phyloP scores from a whole-genome alignment of 768 basidiomycete genomes.

The Russula lepida region DNA sequence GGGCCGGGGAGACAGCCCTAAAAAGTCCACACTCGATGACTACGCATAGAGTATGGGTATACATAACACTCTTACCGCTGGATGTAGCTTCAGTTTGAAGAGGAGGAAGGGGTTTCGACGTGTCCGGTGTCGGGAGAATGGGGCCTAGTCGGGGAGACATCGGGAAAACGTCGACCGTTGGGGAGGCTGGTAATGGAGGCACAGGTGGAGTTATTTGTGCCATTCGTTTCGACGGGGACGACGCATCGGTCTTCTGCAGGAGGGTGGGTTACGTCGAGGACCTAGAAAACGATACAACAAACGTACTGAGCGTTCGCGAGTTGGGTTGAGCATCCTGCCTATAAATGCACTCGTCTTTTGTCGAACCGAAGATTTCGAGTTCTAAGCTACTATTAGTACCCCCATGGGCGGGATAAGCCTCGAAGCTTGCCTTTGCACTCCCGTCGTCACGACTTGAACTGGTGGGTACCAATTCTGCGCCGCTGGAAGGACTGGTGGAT shows the following conservation, averaged over 20 bases:
- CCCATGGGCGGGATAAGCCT: conserved; percentile 5
- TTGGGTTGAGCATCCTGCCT: conserved; percentile 62
- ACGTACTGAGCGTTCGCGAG: conserved; percentile 61
- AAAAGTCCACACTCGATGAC: conserved; percentile 40
- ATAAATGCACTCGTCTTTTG: conserved; percentile 75
- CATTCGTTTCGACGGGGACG: conserved; percentile 11
- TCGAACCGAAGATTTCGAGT: conserved; percentile 55
- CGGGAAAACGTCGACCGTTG: conserved; percentile 46
- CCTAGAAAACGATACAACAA: conserved; percentile 23
- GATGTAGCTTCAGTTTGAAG: conserved; percentile 34
- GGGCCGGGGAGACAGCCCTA: conserved; percentile 22
- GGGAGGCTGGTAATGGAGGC: conserved; percentile 24
- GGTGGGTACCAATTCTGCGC: conserved; percentile 42
- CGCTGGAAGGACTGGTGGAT: conserved; percentile 22
- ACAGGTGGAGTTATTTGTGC: conserved; percentile 24
- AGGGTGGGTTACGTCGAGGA: conserved; percentile 4
- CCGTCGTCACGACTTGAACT: conserved; percentile 37
- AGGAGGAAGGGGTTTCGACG: conserved; percentile 58
- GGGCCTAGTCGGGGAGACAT: conserved; percentile 21
- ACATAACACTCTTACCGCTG: conserved; percentile 33
- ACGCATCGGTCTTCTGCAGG: conserved; percentile 28
- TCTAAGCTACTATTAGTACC: conserved; percentile 27
- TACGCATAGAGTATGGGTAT: conserved; percentile 49
- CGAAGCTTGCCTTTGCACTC: conserved; percentile 39
- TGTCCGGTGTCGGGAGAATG: conserved; percentile 26